A percentile compares a stretch with the other conserved stretches of the same genome.
phyloP scores from a whole-genome alignment of 108 stramenopile genomes.

The Aurantiochytrium sp. region DNA sequence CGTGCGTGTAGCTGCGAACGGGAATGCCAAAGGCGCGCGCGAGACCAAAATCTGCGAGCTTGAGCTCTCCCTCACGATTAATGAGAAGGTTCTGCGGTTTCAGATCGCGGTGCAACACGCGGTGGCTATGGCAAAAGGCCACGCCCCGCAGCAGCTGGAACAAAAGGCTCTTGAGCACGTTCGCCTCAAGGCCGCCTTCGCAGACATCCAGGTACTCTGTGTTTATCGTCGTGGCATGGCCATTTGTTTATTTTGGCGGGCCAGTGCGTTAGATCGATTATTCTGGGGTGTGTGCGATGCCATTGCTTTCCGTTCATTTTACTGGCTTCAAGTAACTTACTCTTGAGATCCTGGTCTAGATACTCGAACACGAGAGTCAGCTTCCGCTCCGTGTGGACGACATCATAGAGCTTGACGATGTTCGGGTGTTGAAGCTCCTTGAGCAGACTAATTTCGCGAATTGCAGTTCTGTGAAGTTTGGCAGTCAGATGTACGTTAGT shows the following conservation, averaged over 20 bases:
- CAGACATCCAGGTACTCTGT: conserved; percentile 60
- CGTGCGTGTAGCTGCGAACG: conserved; percentile 65
- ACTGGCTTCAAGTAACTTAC: neutral
- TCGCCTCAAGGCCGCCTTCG: conserved; percentile 63
- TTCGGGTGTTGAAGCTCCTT: conserved; percentile 88
- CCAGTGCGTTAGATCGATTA: no score
- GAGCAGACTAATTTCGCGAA: conserved; percentile 81
- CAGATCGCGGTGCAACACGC: conserved; percentile 77
- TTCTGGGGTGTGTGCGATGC: no score
- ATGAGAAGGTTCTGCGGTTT: conserved; percentile 40
- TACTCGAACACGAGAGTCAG: conserved; percentile 87
- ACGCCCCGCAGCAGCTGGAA: conserved; percentile 94
- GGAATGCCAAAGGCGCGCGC: conserved; percentile 54
- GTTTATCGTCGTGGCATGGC: no score
- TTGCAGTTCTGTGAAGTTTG: conserved; percentile 47
- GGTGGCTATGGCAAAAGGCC: conserved; percentile 95
- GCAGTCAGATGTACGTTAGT: neutral
- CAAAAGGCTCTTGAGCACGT: conserved; percentile 35
- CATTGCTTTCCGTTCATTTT: no score
- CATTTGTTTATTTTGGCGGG: no score
- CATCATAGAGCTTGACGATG: conserved; percentile 57
- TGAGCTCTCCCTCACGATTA: conserved; percentile 21
- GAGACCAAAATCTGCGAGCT: conserved; percentile 72
- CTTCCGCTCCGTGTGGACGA: conserved; percentile 38
- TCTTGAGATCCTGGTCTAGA: conserved; percentile 78